phyloP scores from a whole-genome alignment of 345 rosid genomes.

The Garcia nutans region DNA sequence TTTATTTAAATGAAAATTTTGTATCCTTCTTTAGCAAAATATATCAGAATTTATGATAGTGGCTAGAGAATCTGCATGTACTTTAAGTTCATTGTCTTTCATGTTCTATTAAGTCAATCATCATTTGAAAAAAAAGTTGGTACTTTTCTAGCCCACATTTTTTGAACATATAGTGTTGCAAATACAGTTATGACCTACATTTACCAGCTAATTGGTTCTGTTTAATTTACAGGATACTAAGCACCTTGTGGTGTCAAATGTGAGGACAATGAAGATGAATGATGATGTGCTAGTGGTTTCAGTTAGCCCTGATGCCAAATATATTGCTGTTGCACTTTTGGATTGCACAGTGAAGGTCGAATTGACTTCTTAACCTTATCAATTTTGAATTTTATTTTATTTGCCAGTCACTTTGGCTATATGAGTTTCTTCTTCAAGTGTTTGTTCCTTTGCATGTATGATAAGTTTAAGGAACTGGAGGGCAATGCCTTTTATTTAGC shows the following conservation, averaged over 20 bases:
- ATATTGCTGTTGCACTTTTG: conserved; percentile 86
- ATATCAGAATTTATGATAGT: too few species aligned
- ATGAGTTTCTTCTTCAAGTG: background rate
- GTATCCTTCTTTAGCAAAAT: background rate
- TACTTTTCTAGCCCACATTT: background rate
- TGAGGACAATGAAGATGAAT: conserved; percentile 84
- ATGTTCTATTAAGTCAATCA: background rate
- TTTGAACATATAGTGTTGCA: background rate
- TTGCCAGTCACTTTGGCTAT: background rate
- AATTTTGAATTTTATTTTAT: background rate
- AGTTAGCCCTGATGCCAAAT: conserved; percentile 83
- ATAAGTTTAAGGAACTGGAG: background rate
- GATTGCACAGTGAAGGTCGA: conserved; percentile 93
- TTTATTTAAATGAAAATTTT: background rate
- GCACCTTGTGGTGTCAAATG: conserved; percentile 61
- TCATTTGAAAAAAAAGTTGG: background rate
- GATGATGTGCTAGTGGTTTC: conserved; percentile 87
- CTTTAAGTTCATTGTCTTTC: background rate
- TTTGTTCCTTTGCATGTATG: background rate
- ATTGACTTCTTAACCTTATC: conserved; percentile 8
- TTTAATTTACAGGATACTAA: conserved; percentile 58
- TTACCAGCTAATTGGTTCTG: conserved; percentile 15
- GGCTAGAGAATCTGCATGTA: background rate
- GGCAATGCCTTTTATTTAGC: background rate
- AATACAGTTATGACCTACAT: background rate